Base-by-base conservation (phyloP, 2,329 filamentous ascomycete species). In the Penicillium sp. region DNA sequence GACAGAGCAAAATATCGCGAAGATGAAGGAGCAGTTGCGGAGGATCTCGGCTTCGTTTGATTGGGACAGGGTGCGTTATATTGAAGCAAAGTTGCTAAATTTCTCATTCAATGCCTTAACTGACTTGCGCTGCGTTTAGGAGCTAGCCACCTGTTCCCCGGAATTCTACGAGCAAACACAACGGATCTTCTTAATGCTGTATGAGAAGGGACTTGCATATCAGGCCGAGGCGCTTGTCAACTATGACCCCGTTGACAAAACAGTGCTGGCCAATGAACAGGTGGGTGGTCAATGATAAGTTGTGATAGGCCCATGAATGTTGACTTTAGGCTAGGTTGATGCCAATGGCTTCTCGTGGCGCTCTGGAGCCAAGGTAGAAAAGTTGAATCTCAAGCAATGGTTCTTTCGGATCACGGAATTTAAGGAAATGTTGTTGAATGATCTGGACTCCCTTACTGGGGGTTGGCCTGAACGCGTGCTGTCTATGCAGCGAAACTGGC, bases 111-210 rank as follows among this genome's bases (percentile, higher is more conserved):
- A 30, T 37, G 23, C 18, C 8, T 27, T 52, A 29, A 37, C 42
- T 49, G 21, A 46, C 58, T 61, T 50, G 53, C 46, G 30, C 41
- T 53, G 39, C 55, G 41, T 48, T 42, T 68, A 94, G 89, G 90
- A 96, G 77, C 71, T 96, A 56, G 85, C 87, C 59, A 96, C 91
- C 3, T 95, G 90, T 77, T 86, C 91, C 54, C 89, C 91, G 39
- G 80, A 81, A 8, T 96, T 94, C 71, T 96, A 96, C 75, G 89
- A 91, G 68, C 91, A 96, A 70, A 96, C 90, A 0, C 91, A 96
- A 68, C 85, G 83, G 62, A 83, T 96, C 57, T 96, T 96, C 68
- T 78, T 95, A 51, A 84, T 88, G 73, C 80, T 96, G 4, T 81
- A 88, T 68, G 78, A 88, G 59, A 82, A 83, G 52, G 89, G 88